Conservation (phyloP, 441 rosid species). For the Erysimum cheiri region DNA sequence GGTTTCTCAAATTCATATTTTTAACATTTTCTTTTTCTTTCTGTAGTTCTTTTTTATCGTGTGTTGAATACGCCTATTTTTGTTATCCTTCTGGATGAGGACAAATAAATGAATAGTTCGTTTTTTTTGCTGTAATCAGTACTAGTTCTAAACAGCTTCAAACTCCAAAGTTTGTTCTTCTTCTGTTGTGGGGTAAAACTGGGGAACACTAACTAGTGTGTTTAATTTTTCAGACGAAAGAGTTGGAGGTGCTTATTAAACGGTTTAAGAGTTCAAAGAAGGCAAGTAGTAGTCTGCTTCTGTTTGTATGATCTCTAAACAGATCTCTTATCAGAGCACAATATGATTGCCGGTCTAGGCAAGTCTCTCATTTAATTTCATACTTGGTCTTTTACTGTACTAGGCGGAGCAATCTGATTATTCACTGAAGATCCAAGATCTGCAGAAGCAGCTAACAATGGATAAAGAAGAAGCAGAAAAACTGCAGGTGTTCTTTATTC, state of each 20-base stretch:
- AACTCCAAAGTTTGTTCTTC: slow-evolving; percentile 18
- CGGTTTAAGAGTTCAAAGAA: slow-evolving; percentile 71
- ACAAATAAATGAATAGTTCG: slow-evolving; percentile 4
- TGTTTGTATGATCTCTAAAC: slow-evolving; percentile 28
- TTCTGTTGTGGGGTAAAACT: slow-evolving; percentile 27
- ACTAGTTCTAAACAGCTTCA: slow-evolving; percentile 16
- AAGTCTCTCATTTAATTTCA: slow-evolving; percentile 23
- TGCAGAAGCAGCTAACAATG: slow-evolving; percentile 89
- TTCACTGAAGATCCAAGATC: slow-evolving; percentile 81
- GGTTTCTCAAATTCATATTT: slow-evolving; percentile 22
- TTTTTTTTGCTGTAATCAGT: slow-evolving; percentile 10
- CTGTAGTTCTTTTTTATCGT: background rate
- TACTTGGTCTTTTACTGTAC: slow-evolving; percentile 32
- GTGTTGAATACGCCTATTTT: slow-evolving; percentile 13
- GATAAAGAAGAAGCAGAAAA: slow-evolving; percentile 92
- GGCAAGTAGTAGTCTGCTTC: slow-evolving; percentile 50
- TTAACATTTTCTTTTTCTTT: background rate
- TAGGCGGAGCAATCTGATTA: slow-evolving; percentile 88
- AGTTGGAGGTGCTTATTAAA: slow-evolving; percentile 78
- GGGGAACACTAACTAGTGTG: slow-evolving; percentile 29
- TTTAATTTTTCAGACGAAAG: slow-evolving; percentile 60
- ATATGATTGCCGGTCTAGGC: slow-evolving; percentile 10
- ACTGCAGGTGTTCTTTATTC: slow-evolving; percentile 63
- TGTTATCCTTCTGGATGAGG: background rate
- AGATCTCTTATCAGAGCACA: slow-evolving; percentile 9